Conservation (phyloP, 768 basidiomycete genomes). For the Boletellus sp. region DNA sequence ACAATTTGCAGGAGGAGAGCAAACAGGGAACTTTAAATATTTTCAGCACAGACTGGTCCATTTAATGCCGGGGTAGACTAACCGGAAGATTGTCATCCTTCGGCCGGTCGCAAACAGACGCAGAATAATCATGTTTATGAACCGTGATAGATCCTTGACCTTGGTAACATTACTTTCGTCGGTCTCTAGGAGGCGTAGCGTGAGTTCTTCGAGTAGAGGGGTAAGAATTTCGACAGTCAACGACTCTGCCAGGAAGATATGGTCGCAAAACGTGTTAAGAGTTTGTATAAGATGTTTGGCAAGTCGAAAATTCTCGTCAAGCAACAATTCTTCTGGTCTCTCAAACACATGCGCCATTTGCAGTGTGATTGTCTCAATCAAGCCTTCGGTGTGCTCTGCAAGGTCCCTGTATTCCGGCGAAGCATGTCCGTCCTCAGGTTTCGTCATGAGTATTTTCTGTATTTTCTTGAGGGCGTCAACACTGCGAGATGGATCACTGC, state of each 20-base stretch:
- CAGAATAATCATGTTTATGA: constrained; percentile 98
- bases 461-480: constrained; percentile 94
- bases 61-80: constrained; percentile 22
- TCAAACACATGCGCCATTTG: constrained; percentile 94
- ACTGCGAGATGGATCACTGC: constrained; percentile 78
- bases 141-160: constrained; percentile 89
- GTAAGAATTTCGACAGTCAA: constrained; percentile 82
- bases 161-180: constrained; percentile 82
- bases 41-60: constrained; percentile 3
- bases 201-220: constrained; percentile 87
- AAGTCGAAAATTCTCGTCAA: constrained; percentile 82
- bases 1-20: constrained; percentile 76
- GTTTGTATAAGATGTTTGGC: constrained; percentile 98
- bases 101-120: constrained; percentile 88
- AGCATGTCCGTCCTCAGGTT: constrained; percentile 68
- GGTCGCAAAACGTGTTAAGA: constrained; percentile 91
- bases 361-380: constrained; percentile 86
- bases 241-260: constrained; percentile 81
- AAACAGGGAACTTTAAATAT: constrained; percentile 52
- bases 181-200: constrained; percentile 86
- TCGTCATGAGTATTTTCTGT: constrained; percentile 77
- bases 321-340: constrained; percentile 64
- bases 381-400: constrained; percentile 73
- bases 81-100: constrained; percentile 91
- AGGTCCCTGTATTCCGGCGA: constrained; percentile 72